phyloP scores from a whole-genome alignment of 306 rosid species.

The Prunus campanulata region DNA sequence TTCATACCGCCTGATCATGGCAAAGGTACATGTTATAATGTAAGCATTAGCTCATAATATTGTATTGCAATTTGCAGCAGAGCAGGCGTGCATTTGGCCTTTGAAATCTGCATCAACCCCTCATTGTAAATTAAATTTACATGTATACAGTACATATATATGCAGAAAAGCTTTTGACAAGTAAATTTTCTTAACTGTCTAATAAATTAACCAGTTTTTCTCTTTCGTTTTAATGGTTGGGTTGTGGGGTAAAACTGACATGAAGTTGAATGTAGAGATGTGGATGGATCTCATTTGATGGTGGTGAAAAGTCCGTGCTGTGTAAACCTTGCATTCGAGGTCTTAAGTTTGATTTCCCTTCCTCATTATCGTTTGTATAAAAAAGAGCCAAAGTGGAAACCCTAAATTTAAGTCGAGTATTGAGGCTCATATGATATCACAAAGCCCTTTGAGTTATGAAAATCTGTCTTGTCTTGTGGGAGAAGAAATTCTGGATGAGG shows the following conservation, averaged over 20 bases:
- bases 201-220: background rate
- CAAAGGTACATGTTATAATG: background rate
- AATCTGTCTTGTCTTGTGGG: constrained; percentile 31
- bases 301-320: background rate
- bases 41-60: background rate
- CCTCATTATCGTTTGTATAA: too few relatives aligned
- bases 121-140: background rate
- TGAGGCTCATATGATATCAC: too few relatives aligned
- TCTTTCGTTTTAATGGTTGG: background rate
- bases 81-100: constrained; percentile 21
- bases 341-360: too few relatives aligned
- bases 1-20: background rate
- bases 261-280: background rate
- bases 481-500: constrained; percentile 61
- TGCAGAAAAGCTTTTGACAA: too few relatives aligned
- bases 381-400: too few relatives aligned
- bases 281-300: background rate
- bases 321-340: background rate
- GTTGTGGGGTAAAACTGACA: constrained; percentile 18
- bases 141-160: too few relatives aligned
- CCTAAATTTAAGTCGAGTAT: too few relatives aligned
- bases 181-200: background rate
- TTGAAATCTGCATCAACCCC: background rate
- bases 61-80: background rate
- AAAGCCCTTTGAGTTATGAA: too few relatives aligned